Conservation (phyloP, 2,329 filamentous ascomycete genomes). For the Aureobasidium sp. region DNA sequence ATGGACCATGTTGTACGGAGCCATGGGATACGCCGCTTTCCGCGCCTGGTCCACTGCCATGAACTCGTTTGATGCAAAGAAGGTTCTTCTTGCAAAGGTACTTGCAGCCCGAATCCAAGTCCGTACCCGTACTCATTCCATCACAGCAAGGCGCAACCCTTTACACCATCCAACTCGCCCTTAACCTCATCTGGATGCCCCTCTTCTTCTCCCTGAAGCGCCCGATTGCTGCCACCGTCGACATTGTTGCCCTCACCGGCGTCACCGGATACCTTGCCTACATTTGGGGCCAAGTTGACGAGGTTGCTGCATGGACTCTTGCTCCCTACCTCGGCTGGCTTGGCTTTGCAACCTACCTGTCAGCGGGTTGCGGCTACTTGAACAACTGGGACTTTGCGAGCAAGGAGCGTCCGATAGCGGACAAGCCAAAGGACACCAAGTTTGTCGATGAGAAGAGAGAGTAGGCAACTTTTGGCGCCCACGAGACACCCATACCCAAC, state of each 20-base stretch:
- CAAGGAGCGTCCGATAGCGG: slow-evolving; percentile 19
- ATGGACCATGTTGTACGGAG: slow-evolving; percentile 51
- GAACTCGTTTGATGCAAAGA: slow-evolving; percentile 47
- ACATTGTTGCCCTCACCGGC: slow-evolving; percentile 66
- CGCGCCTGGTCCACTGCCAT: slow-evolving; percentile 61
- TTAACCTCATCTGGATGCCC: slow-evolving; percentile 88
- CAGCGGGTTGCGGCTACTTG: slow-evolving; percentile 38
- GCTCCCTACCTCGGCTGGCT: slow-evolving; percentile 82
- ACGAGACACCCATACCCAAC: not conserved
- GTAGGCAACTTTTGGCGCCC: slow-evolving; percentile 9
- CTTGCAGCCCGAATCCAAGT: not conserved
- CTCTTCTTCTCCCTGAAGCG: slow-evolving; percentile 76
- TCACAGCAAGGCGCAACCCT: slow-evolving; percentile 58
- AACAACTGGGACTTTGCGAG: slow-evolving; percentile 33
- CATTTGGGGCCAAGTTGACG: slow-evolving; percentile 67
- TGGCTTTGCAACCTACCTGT: slow-evolving; percentile 79
- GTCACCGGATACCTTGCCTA: slow-evolving; percentile 66
- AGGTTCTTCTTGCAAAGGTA: slow-evolving; percentile 51
- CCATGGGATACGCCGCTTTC: slow-evolving; percentile 87
- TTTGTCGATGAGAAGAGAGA: slow-evolving; percentile 15
- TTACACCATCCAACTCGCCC: slow-evolving; percentile 75
- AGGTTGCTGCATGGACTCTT: slow-evolving; percentile 63
- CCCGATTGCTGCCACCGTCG: slow-evolving; percentile 64
- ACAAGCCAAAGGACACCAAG: slow-evolving; percentile 3
- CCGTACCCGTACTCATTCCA: not conserved